Evolutionary conservation across 805 yeast genomes (phyloP).

Genomic region (Candida easanensis): DNA sequence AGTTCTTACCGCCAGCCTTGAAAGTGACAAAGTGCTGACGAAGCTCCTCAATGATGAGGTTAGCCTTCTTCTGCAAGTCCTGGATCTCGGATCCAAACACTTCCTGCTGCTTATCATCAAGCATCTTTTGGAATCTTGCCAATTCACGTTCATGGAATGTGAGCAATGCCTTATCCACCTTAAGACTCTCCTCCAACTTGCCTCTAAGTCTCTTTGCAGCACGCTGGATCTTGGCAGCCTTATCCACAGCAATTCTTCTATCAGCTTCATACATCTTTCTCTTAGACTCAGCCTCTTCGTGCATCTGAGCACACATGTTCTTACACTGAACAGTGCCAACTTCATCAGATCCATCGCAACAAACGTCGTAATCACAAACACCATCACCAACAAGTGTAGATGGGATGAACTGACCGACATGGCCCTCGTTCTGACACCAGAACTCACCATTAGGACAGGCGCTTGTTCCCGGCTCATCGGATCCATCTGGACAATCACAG

Average conservation of each 20-base stretch:
- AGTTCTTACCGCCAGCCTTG: slow-evolving; percentile 23
- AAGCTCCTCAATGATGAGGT: slow-evolving; percentile 13
- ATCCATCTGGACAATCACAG: slow-evolving; percentile 97
- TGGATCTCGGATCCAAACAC: slow-evolving; percentile 14
- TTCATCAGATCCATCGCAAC: slow-evolving; percentile 97
- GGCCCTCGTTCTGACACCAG: slow-evolving; percentile 79
- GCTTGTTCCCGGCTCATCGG: slow-evolving; percentile 94
- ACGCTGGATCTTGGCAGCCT: slow-evolving; percentile 17
- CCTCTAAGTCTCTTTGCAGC: slow-evolving; percentile 25
- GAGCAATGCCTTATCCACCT: slow-evolving; percentile 7
- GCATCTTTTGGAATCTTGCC: slow-evolving; percentile 5
- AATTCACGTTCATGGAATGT: slow-evolving; percentile 12
- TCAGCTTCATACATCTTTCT: slow-evolving; percentile 8
- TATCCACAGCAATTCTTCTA: slow-evolving; percentile 19
- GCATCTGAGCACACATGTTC: slow-evolving; percentile 29
- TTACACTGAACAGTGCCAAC: slow-evolving; percentile 23
- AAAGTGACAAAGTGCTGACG: slow-evolving; percentile 21
- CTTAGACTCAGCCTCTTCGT: slow-evolving; percentile 19
- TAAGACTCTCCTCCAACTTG: slow-evolving; percentile 16
- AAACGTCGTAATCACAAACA: slow-evolving; percentile 79
- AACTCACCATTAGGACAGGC: slow-evolving; percentile 64
- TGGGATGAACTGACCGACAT: slow-evolving; percentile 58
- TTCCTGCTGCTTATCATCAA: slow-evolving; percentile 7
- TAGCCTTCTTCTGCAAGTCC: slow-evolving; percentile 3
- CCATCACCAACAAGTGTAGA: slow-evolving; percentile 80